Conservation (phyloP, 1,284 basidiomycete species). For the Neonothopanus nambi region DNA sequence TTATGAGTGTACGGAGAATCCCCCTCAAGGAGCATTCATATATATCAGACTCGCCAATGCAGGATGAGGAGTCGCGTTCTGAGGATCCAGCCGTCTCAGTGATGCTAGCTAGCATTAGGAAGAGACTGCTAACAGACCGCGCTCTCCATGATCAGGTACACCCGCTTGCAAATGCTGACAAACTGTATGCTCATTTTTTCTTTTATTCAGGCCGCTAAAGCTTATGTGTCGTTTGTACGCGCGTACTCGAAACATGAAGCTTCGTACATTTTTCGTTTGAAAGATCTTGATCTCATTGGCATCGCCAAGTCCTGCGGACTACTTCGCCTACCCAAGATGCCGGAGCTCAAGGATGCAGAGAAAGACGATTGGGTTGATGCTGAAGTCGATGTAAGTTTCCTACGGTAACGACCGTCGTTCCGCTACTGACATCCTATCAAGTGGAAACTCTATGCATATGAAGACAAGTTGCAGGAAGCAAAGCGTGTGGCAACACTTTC, state of each 20-base stretch:
- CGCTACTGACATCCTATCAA: constrained; percentile 29
- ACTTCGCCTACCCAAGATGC: constrained; percentile 93
- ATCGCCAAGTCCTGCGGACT: constrained; percentile 86
- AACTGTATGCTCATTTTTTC: constrained; percentile 40
- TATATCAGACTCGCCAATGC: constrained; percentile 33
- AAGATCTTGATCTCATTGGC: constrained; percentile 85
- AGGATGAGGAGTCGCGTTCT: constrained; percentile 24
- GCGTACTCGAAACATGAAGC: constrained; percentile 98
- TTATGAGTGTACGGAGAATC: constrained; percentile 87
- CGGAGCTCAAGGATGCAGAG: constrained; percentile 74
- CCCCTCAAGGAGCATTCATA: constrained; percentile 65
- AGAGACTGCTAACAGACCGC: constrained; percentile 65
- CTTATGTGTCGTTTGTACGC: constrained; percentile 90
- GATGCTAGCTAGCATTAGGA: constrained; percentile 51
- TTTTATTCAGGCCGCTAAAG: constrained; percentile 85
- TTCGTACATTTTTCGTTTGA: constrained; percentile 90
- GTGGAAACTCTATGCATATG: constrained; percentile 84
- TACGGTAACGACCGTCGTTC: constrained; percentile 6
- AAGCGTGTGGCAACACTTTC: constrained; percentile 59
- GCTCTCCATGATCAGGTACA: constrained; percentile 76
- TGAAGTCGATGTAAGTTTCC: constrained; percentile 65
- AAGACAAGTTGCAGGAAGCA: constrained; percentile 78
- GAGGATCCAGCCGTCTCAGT: constrained; percentile 50
- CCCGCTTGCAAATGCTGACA: constrained; percentile 10
- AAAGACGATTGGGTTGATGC: constrained; percentile 69